Evolutionary conservation across 2,329 filamentous ascomycete genomes (phyloP), one percentile per base, ranked within the genome.

Genomic region (Emericellopsis atlantica): DNA sequence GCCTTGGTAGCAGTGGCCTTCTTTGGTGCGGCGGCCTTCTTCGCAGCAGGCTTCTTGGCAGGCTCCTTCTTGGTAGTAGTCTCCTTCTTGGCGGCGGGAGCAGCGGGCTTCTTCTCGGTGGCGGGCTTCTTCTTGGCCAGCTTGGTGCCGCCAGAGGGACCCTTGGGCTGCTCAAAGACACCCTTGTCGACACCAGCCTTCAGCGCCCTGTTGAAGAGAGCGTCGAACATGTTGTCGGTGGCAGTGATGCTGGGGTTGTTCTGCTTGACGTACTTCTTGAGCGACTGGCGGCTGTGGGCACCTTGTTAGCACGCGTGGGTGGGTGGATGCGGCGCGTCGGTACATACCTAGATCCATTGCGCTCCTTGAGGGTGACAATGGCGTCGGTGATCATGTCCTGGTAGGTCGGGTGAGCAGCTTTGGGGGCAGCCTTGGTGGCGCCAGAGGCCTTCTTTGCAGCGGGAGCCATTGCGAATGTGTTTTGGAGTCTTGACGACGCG

Each of bases 101-200:
- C 48, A 45, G 58, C 55, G 36, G 49, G 18, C 52, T 57, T 56
- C 50, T 58, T 56, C 50, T 65, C 51, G 40, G 59, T 51, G 49
- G 62, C 59, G 18, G 56, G 53, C 49, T 70, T 62, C 71, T 87
- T 88, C 79, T 90, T 90, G 45, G 82, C 83, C 45, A 95, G 81
- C 81, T 95, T 95, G 65, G 92, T 87, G 51, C 86, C 84, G 45
- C 88, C 88, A 48, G 88, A 95, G 45, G 86, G 74, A 54, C 87
- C 88, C 79, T 95, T 95, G 56, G 88, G 89, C 62, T 90, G 87
- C 57, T 80, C 74, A 59, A 95, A 95, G 54, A 84, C 74, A 47
- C 84, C 85, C 72, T 83, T 88, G 56, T 93, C 85, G 53, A 89
- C 87, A 61, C 88, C 88, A 45, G 70, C 67, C 66, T 82, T 78